A percentile compares a stretch with the other conserved stretches of the same genome.
Evolutionary conservation across 495 filamentous ascomycete species (phyloP).

Genomic region (Tuber aestivum): DNA sequence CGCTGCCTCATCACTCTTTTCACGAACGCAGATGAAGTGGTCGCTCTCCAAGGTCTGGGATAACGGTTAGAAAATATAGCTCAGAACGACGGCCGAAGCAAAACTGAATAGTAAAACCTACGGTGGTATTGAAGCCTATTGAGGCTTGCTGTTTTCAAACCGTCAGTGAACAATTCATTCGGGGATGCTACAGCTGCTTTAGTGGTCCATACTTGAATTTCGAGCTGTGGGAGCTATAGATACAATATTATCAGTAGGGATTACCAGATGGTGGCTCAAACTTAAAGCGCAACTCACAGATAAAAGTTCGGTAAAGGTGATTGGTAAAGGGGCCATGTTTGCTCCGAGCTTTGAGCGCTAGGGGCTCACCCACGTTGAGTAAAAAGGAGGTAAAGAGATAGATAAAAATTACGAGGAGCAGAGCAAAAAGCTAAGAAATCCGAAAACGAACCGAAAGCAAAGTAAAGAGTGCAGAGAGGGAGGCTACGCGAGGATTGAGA

Average conservation of each 20-base stretch:
- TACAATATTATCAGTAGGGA: slow-evolving; percentile 25
- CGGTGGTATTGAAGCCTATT: slow-evolving; percentile 95
- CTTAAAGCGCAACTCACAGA: slow-evolving; percentile 46
- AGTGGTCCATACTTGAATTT: slow-evolving; percentile 65
- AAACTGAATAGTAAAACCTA: slow-evolving; percentile 50
- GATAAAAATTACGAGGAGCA: slow-evolving; percentile 46
- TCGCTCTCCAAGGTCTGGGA: slow-evolving; percentile 92
- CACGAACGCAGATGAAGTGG: slow-evolving; percentile 87
- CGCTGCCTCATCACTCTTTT: slow-evolving; percentile 73
- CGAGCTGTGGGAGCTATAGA: slow-evolving; percentile 64
- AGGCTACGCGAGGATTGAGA: slow-evolving; percentile 29
- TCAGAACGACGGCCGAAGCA: slow-evolving; percentile 10
- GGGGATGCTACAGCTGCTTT: slow-evolving; percentile 22
- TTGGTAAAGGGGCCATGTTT: slow-evolving; percentile 74
- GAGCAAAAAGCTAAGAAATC: slow-evolving; percentile 37
- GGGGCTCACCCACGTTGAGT: slow-evolving; percentile 30
- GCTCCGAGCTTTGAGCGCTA: slow-evolving; percentile 22
- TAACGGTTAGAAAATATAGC: slow-evolving; percentile 29
- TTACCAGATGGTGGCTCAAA: background rate
- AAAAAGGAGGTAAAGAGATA: slow-evolving; percentile 46
- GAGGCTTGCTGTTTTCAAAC: slow-evolving; percentile 58
- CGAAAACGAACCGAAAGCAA: slow-evolving; percentile 34
- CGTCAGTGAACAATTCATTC: slow-evolving; percentile 43
- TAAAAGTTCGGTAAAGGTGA: slow-evolving; percentile 93
- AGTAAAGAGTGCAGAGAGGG: slow-evolving; percentile 31